phyloP scores from a whole-genome alignment of 169 alveolate species.

The Plasmodium berghei region DNA sequence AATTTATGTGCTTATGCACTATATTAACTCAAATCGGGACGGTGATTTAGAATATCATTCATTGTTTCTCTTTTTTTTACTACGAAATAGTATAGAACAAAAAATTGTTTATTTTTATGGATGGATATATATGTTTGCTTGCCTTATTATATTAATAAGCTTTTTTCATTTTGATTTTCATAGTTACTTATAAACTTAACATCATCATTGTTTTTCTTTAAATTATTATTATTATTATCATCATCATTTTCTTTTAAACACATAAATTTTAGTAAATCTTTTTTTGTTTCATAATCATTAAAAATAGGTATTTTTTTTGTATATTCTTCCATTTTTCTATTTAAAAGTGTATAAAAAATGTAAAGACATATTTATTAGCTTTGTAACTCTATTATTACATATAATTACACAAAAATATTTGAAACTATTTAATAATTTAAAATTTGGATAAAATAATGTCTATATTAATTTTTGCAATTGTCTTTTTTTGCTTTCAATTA shows the following conservation, averaged over 20 bases:
- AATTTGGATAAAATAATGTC: background rate
- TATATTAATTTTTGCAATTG: background rate
- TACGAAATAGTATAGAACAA: background rate
- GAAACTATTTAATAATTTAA: background rate
- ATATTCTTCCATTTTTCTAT: slow-evolving; percentile 57
- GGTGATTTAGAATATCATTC: slow-evolving; percentile 56
- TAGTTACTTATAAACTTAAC: slow-evolving; percentile 58
- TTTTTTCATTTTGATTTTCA: background rate
- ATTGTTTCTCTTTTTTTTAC: slow-evolving; percentile 61
- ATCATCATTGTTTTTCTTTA: slow-evolving; percentile 42
- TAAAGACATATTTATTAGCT: background rate
- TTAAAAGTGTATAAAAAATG: background rate
- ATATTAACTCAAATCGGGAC: slow-evolving; percentile 32
- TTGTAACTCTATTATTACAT: too few relatives aligned
- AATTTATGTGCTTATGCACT: background rate
- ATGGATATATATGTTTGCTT: background rate
- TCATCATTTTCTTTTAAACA: slow-evolving; percentile 26
- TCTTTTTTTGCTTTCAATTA: background rate
- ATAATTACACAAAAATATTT: too few relatives aligned
- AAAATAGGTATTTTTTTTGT: slow-evolving; percentile 54
- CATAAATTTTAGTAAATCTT: slow-evolving; percentile 58
- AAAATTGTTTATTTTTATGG: background rate
- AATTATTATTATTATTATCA: slow-evolving; percentile 11
- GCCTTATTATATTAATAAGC: background rate
- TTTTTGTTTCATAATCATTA: slow-evolving; percentile 59